These are phyloP conservation scores for Heracleum sosnowskyi DNA, from an alignment of 129 eudicot species.

Conservation along the genomic window DNA sequence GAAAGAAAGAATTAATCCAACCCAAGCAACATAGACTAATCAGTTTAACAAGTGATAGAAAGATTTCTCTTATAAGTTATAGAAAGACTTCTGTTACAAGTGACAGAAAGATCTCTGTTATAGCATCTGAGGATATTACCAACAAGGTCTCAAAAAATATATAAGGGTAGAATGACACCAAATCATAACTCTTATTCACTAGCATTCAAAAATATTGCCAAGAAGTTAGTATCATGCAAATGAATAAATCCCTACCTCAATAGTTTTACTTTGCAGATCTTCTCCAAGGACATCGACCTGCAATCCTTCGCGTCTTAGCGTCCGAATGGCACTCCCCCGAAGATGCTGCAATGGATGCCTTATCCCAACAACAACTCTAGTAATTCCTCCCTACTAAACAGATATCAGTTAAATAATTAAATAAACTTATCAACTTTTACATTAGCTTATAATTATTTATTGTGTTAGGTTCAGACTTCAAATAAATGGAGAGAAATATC, in stretches of 20 bases:
- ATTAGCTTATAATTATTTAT: background rate
- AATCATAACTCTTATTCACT: background rate
- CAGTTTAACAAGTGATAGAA: background rate
- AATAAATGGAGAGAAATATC: background rate
- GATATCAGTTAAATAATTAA: constrained; percentile 6
- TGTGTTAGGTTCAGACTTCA: background rate
- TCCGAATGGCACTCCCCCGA: constrained; percentile 66
- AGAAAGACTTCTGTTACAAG: background rate
- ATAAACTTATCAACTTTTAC: background rate
- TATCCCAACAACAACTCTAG: constrained; percentile 80
- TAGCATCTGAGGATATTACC: background rate
- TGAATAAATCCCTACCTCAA: constrained; percentile 44
- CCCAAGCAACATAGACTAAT: too few species aligned
- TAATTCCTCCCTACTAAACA: constrained; percentile 69
- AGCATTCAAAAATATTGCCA: background rate
- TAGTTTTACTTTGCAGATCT: constrained; percentile 52
- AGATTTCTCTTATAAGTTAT: too few species aligned
- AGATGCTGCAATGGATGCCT: constrained; percentile 90
- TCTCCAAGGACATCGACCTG: constrained; percentile 92
- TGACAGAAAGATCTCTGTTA: too few species aligned
- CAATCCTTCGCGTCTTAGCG: constrained; percentile 61
- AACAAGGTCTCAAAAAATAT: background rate
- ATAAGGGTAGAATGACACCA: background rate
- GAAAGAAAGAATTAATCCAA: background rate
- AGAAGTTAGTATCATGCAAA: background rate